A percentile compares a stretch with the other conserved stretches of the same genome.
Conservation (phyloP, 768 basidiomycete genomes). For the Rhizopogon salebrosus region DNA sequence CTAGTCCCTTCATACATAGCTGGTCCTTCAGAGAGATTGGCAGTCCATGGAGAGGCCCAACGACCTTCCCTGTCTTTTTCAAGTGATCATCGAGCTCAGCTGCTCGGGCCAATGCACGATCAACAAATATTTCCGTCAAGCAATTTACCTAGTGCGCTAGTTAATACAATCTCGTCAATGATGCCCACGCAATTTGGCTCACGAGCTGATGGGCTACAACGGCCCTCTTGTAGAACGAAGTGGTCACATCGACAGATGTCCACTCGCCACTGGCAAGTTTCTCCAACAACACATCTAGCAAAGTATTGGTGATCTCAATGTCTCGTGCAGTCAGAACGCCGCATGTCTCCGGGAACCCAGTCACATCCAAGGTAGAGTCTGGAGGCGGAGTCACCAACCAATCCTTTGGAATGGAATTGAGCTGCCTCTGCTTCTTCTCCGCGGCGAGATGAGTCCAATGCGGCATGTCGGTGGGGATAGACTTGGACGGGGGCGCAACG, state of each 20-base stretch:
- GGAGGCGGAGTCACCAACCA: slow-evolving; percentile 53
- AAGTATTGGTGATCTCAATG: slow-evolving; percentile 52
- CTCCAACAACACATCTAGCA: slow-evolving; percentile 40
- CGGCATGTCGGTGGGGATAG: background rate
- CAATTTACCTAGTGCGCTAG: slow-evolving; percentile 59
- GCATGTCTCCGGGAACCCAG: slow-evolving; percentile 45
- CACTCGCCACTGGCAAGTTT: slow-evolving; percentile 50
- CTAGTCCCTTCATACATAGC: slow-evolving; percentile 59
- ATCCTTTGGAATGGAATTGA: slow-evolving; percentile 52
- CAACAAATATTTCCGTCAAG: slow-evolving; percentile 76
- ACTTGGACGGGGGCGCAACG: background rate
- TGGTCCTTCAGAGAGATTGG: slow-evolving; percentile 77
- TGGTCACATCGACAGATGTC: slow-evolving; percentile 64
- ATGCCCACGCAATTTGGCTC: slow-evolving; percentile 15
- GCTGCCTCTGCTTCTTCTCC: slow-evolving; percentile 50
- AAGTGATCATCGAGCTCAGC: slow-evolving; percentile 60
- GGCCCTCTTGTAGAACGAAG: slow-evolving; percentile 72
- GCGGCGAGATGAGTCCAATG: slow-evolving; percentile 51
- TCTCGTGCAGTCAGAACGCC: slow-evolving; percentile 54
- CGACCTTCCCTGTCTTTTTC: slow-evolving; percentile 51
- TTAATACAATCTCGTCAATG: background rate
- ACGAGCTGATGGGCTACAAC: slow-evolving; percentile 76
- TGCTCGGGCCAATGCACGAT: slow-evolving; percentile 63
- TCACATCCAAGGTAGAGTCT: slow-evolving; percentile 44
- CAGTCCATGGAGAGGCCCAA: slow-evolving; percentile 73